A percentile compares a stretch with the other conserved stretches of the same genome.
These are phyloP conservation scores for Schizothecium vesticola DNA, from an alignment of 495 filamentous ascomycete species.

Conservation along the genomic window DNA sequence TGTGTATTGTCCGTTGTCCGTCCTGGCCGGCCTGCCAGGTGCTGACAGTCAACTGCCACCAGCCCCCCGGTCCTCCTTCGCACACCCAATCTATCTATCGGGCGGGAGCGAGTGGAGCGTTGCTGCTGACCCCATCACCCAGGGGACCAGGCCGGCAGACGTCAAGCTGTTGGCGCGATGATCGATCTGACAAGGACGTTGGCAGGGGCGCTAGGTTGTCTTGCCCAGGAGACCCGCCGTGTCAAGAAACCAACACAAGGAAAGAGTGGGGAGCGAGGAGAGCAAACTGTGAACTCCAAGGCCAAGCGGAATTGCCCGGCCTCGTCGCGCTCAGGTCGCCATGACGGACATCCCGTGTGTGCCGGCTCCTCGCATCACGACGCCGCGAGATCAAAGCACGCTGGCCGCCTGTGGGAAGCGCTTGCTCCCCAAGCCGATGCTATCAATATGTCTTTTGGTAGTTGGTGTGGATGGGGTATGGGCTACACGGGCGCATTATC, in stretches of 20 bases:
- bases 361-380: conserved; percentile 18
- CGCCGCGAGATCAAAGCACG: conserved; percentile 4
- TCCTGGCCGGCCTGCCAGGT: conserved; percentile 5
- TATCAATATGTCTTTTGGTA: neutral
- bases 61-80: conserved; percentile 4
- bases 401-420: conserved; percentile 1
- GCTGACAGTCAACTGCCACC: conserved; percentile 13
- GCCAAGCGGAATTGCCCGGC: neutral
- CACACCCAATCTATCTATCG: conserved; percentile 18
- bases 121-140: neutral
- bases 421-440: neutral
- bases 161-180: conserved; percentile 1
- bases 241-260: neutral
- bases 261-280: conserved; percentile 2
- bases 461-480: neutral
- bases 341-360: conserved; percentile 8
- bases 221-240: neutral
- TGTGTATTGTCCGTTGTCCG: neutral
- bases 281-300: neutral
- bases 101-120: conserved; percentile 5
- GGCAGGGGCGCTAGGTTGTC: neutral
- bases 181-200: conserved; percentile 3
- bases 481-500: conserved; percentile 7
- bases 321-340: neutral
- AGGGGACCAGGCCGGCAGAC: conserved; percentile 9